Evolutionary conservation across 2,329 filamentous ascomycete genomes (phyloP), one percentile per base, ranked within the genome.

Genomic region (Pseudogymnoascus sp.): DNA sequence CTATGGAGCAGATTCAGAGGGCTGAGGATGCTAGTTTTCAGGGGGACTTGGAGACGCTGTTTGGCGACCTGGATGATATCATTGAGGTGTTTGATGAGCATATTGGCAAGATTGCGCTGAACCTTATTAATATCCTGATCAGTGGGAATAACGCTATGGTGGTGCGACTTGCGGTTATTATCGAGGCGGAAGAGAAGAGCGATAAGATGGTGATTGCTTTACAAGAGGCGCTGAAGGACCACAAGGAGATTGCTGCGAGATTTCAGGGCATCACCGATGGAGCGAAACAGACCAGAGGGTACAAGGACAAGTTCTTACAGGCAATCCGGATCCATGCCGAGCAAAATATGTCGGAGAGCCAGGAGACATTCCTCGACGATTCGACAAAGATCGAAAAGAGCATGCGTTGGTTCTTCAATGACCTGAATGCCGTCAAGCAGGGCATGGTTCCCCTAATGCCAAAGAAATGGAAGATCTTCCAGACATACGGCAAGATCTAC

Each of bases 61-160:
- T 99, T 75, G 82, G 88, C 63, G 84, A 89, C 18, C 78, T 99
- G 63, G 93, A 97, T 76, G 88, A 90, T 63, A 89, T 92, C 18
- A 88, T 99, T 67, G 90, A 92, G 68, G 92, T 90, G 88, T 99
- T 99, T 73, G 93, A 99, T 77, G 92, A 96, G 73, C 93, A 97
- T 76, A 85, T 99, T 64, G 93, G 91, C 5, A 84, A 89, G 21
- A 86, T 96, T 56, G 96, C 93, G 66, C 85, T 96, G 76, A 96
- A 95, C 72, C 80, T 99, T 64, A 95, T 99, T 69, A 89, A 88
- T 66, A 81, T 97, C 37, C 87, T 99, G 23, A 87, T 95, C 70
- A 84, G 87, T 42, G 93, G 93, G 66, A 96, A 97, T 73, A 89
- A 90, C 68, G 89, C 91, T 37, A 82, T 97, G 72, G 90, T 99